Base-by-base conservation (phyloP, 2,329 filamentous ascomycete genomes). In the Exophiala viscosa region DNA sequence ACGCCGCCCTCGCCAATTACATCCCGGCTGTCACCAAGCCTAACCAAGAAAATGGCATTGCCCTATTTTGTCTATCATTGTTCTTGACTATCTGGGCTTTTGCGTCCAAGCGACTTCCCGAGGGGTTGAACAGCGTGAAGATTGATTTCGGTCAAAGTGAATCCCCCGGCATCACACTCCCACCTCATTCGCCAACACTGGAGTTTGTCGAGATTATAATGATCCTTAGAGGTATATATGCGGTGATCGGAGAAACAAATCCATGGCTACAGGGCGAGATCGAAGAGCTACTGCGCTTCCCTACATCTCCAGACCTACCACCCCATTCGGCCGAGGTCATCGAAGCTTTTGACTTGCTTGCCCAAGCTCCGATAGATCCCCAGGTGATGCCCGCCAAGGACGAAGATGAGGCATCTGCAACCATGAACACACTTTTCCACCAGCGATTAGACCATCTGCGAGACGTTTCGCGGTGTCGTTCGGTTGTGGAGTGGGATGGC, bases 1-100 rank as follows among this genome's bases (percentile, higher is more conserved):
- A 63, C 41, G 54, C 53, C 14, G 61, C 61, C 6, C 49, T 63
- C 13, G 57, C 58, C 31, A 57, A 54, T 3, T 63, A 61, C 34
- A 62, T 61, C 23, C 61, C 61, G 1, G 57, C 52, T 7, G 52
- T 61, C 43, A 60, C 48, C 39, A 59, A 53, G 28, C 60, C 60
- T 4, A 60, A 42, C 34, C 54, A 59, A 46, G 51, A 60, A 9
- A 63, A 63, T 40, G 54, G 57, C 17, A 57, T 61, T 18, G 61
- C 61, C 7, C 52, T 63, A 8, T 63, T 63, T 44, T 56, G 52
- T 8, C 49, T 61, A 2, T 63, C 61, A 11, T 45, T 61, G 4
- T 50, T 61, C 14, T 48, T 63, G n/a, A 60, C 59, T 10, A 49
- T 63, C 13, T 61, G 59, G 58, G 54, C 60, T 4, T 63, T 63